Conservation (phyloP, 106 monocot species). For the Allium sativum region DNA sequence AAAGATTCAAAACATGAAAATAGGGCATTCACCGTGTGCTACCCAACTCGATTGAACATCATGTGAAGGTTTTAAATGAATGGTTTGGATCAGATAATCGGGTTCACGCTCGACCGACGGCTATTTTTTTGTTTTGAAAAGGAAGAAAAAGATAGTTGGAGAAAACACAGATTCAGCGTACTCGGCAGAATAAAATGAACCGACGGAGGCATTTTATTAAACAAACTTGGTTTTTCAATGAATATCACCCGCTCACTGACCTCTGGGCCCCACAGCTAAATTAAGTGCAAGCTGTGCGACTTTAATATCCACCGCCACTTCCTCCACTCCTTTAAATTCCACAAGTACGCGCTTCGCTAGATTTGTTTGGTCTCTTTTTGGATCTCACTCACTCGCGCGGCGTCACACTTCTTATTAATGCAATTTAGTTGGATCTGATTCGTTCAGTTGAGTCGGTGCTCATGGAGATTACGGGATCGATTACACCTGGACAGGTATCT, state of each 20-base stretch:
- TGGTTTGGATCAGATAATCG: too few species aligned
- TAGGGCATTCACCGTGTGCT: too few species aligned
- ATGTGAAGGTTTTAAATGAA: too few species aligned
- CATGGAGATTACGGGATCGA: conserved; percentile 42
- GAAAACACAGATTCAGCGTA: too few species aligned
- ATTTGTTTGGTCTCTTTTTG: background rate
- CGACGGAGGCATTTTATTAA: conserved; percentile 4
- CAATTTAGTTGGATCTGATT: conserved; percentile 2
- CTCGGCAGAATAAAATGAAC: background rate
- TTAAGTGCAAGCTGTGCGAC: background rate
- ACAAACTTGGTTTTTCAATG: background rate
- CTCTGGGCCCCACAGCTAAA: background rate
- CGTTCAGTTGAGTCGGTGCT: background rate
- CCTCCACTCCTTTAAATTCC: background rate
- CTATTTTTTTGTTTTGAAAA: too few species aligned
- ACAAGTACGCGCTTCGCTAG: conserved; percentile 1
- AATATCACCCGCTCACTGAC: background rate
- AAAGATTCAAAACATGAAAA: too few species aligned
- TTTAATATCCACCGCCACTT: background rate
- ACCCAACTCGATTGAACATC: too few species aligned
- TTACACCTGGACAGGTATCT: conserved; percentile 64
- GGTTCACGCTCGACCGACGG: too few species aligned
- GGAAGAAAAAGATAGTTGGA: too few species aligned
- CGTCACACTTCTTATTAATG: background rate
- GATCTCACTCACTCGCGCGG: background rate